Base-by-base conservation (phyloP, 2,329 filamentous ascomycete genomes). In the Ophiocordyceps camponoti-floridani region DNA sequence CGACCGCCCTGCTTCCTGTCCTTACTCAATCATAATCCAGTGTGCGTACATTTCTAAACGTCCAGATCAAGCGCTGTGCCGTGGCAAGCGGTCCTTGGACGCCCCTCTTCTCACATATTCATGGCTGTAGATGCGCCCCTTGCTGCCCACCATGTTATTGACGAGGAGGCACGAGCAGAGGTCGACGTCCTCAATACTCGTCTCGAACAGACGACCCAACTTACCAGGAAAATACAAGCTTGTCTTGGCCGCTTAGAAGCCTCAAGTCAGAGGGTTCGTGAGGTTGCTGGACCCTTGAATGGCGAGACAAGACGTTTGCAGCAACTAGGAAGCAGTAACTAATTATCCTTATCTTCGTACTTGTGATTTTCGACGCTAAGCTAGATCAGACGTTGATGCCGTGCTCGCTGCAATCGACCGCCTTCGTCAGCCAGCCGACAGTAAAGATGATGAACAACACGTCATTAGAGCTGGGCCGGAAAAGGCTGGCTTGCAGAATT, bases 141-240 rank as follows among this genome's bases (percentile, higher is more conserved):
- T 45, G 60, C 58, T 49, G 64, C 67, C 45, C 68, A 72, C 54
- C 57, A 57, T 41, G 68, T 71, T 30, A 64, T 72, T 44, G 78
- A 82, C 54, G 78, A 82, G 57, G 77, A 82, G 62, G 75, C 77
- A 41, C 69, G 76, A 46, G 78, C 78, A 41, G 78, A 82, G 59
- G 78, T 83, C 45, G 78, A 83, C 51, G 78, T 82, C 28, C 66
- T 83, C 42, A 81, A 79, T 53, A 82, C 77, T 45, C 70, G 78
- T 37, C 77, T 96, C 49, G 86, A 93, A 54, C 96, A 94, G 72
- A 93, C 93, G 53, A 82, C 87, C 48, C 78, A 86, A 57, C 73
- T 96, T 59, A 94, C 87, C 30, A 94, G 91, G 68, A 94, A 94
- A 69, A 95, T 98, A 46, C 84, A 94, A 62, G 82, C 84, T 27